A percentile compares a stretch with the other conserved stretches of the same genome.
phyloP scores from a whole-genome alignment of 129 eudicot genomes.

The Arctium lappa region DNA sequence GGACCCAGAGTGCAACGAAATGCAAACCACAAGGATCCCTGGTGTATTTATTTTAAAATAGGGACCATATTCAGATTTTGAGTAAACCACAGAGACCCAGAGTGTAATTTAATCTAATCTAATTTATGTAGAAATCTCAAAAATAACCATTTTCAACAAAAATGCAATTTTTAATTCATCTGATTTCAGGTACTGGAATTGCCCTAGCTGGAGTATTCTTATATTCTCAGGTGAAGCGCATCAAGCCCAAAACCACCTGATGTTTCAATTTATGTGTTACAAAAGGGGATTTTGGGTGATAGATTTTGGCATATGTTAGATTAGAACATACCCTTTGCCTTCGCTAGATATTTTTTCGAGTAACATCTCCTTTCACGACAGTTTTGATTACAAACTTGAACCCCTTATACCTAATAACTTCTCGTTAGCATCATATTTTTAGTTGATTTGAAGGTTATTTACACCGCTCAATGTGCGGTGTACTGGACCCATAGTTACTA shows the following conservation, averaged over 20 bases:
- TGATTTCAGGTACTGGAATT: constrained; percentile 72
- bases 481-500: neutral
- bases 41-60: too few relatives aligned
- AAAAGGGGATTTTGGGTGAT: neutral
- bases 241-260: constrained; percentile 63
- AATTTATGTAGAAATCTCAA: too few relatives aligned
- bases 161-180: neutral
- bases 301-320: neutral
- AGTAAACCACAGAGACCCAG: too few relatives aligned
- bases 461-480: neutral
- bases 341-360: neutral
- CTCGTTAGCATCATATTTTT: neutral
- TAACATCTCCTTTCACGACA: neutral
- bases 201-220: constrained; percentile 97
- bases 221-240: constrained; percentile 81
- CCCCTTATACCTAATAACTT: neutral
- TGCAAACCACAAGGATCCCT: too few relatives aligned
- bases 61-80: too few relatives aligned
- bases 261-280: neutral
- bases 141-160: too few relatives aligned
- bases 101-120: too few relatives aligned
- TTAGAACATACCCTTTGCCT: neutral
- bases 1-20: too few relatives aligned
- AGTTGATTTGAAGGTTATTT: constrained; percentile 1
- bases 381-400: neutral